Evolutionary conservation across 257 asterid species (phyloP).

Genomic region (Penstemon barbatus): DNA sequence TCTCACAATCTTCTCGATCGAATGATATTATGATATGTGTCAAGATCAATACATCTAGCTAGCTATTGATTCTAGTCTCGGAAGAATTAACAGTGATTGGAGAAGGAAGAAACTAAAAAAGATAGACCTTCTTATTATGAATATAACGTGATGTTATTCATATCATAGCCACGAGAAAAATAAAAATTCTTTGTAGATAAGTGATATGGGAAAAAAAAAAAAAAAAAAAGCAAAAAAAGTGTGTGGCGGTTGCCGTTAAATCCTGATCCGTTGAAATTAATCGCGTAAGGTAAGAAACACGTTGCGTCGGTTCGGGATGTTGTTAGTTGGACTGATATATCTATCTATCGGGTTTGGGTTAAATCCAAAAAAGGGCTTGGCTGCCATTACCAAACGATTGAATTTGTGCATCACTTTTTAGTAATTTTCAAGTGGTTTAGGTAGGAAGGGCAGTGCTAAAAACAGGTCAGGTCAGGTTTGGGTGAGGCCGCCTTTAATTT

Average conservation of each 20-base stretch:
- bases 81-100: no score
- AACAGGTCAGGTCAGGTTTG: no score
- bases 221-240: neutral
- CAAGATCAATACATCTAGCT: no score
- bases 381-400: slow-evolving; percentile 7
- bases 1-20: no score
- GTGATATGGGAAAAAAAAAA: no score
- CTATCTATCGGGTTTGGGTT: slow-evolving; percentile 9
- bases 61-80: no score
- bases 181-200: no score
- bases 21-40: no score
- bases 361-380: neutral
- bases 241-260: neutral
- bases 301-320: slow-evolving; percentile 20
- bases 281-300: slow-evolving; percentile 38
- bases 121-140: no score
- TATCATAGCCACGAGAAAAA: neutral
- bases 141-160: neutral
- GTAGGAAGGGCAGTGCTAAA: no score
- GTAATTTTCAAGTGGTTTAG: neutral
- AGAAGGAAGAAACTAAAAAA: no score
- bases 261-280: slow-evolving; percentile 16
- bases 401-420: neutral
- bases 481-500: no score
- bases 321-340: slow-evolving; percentile 35